A percentile compares a stretch with the other conserved stretches of the same genome.
phyloP scores from a whole-genome alignment of 2,329 filamentous ascomycete genomes.

The Ophiostoma perfectum region DNA sequence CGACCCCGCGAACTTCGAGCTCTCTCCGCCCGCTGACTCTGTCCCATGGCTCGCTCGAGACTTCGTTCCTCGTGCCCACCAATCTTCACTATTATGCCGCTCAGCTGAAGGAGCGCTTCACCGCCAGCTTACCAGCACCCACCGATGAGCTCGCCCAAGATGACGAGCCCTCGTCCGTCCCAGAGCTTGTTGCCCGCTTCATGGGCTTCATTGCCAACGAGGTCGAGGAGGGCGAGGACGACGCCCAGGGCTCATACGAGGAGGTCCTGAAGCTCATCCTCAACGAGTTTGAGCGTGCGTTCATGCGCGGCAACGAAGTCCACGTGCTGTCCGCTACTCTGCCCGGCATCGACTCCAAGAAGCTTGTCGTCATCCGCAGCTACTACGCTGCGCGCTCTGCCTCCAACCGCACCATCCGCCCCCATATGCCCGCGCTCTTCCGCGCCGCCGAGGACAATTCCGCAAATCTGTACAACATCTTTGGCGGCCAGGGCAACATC shows the following conservation, averaged over 20 bases:
- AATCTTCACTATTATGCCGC: conserved; percentile 93
- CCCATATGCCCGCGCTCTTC: conserved; percentile 88
- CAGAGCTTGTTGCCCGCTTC: conserved; percentile 89
- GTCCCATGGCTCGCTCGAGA: conserved; percentile 89
- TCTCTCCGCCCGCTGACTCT: conserved; percentile 89
- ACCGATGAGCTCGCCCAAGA: conserved; percentile 97
- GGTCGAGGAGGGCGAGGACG: conserved; percentile 89
- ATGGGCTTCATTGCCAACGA: conserved; percentile 84
- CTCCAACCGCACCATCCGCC: conserved; percentile 77
- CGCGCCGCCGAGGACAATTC: conserved; percentile 78
- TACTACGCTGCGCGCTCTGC: conserved; percentile 89
- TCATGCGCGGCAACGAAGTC: conserved; percentile 91
- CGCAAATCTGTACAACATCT: conserved; percentile 86
- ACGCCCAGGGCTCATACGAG: conserved; percentile 78
- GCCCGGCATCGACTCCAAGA: conserved; percentile 89
- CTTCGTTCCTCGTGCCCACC: conserved; percentile 91
- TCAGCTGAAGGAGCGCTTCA: conserved; percentile 87
- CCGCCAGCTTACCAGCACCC: conserved; percentile 74
- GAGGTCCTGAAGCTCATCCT: conserved; percentile 88
- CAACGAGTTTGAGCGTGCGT: conserved; percentile 94
- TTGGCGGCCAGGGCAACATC: conserved; percentile 96
- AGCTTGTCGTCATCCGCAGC: conserved; percentile 78
- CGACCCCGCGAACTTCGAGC: conserved; percentile 87
- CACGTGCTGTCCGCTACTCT: conserved; percentile 81
- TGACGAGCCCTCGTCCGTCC: conserved; percentile 94